A percentile compares a stretch with the other conserved stretches of the same genome.
phyloP scores from a whole-genome alignment of 306 rosid species.

The Dryas octopetala region DNA sequence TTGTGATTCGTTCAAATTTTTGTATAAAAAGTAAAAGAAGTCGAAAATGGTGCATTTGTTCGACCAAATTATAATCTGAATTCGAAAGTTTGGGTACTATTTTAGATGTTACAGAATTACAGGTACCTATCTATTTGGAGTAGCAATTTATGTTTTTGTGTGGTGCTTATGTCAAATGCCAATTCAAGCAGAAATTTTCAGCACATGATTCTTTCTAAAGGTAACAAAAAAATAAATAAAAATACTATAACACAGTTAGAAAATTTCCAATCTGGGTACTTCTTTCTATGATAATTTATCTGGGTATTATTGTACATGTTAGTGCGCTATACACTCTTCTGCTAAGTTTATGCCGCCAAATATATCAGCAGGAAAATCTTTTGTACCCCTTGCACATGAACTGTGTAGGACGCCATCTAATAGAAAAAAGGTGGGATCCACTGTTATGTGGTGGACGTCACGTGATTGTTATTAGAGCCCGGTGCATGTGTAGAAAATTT shows the following conservation, averaged over 20 bases:
- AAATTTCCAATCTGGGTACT: neutral
- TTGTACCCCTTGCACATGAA: neutral
- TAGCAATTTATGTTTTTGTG: no score
- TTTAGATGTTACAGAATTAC: no score
- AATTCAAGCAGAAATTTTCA: no score
- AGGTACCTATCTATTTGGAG: no score
- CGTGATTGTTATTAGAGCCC: neutral
- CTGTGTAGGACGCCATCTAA: no score
- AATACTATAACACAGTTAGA: neutral
- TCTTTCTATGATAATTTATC: slow-evolving; percentile 6
- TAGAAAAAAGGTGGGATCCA: neutral
- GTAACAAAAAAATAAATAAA: neutral
- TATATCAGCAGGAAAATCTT: neutral
- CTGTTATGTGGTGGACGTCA: neutral
- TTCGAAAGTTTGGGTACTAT: no score
- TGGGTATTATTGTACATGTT: neutral
- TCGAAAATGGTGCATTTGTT: no score
- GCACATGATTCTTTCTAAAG: neutral
- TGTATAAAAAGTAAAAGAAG: neutral
- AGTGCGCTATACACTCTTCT: neutral
- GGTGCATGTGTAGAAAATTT: neutral
- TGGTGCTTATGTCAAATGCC: no score
- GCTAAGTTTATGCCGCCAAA: slow-evolving; percentile 2
- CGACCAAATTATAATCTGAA: no score
- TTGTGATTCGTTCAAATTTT: neutral